Percentiles rank a stretch among this genome's conserved stretches.
phyloP scores from a whole-genome alignment of 2,329 filamentous ascomycete genomes.

The Penicillium griseofulvum region DNA sequence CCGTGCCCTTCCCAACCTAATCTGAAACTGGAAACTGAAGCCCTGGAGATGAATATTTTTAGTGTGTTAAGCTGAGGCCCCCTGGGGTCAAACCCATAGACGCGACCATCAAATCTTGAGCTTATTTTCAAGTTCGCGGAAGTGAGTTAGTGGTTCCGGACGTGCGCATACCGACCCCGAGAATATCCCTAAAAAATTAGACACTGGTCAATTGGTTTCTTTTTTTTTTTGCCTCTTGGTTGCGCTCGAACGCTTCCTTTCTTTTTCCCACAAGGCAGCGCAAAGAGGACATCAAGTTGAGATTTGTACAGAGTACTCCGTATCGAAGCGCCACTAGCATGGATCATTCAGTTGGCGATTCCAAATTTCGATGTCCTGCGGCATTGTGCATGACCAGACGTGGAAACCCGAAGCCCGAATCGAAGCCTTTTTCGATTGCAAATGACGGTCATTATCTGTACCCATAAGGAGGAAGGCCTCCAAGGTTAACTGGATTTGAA shows the following conservation, averaged over 20 bases:
- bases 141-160: not conserved
- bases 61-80: not conserved
- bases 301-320: not conserved
- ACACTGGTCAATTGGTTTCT: not conserved
- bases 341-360: not conserved
- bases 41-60: not conserved
- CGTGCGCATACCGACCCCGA: not conserved
- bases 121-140: slow-evolving; percentile 16
- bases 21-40: not conserved
- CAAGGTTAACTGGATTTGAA: not conserved
- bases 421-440: not conserved
- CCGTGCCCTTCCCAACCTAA: slow-evolving; percentile 5
- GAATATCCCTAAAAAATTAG: not conserved
- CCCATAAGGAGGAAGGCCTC: not conserved
- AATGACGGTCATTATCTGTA: not conserved
- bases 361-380: slow-evolving; percentile 1
- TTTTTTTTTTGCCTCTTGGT: not conserved
- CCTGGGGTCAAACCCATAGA: slow-evolving; percentile 1
- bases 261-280: not conserved
- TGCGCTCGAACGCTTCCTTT: not conserved
- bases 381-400: slow-evolving; percentile 4
- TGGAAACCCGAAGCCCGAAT: slow-evolving; percentile 5
- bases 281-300: not conserved
- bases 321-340: not conserved
- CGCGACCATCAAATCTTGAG: slow-evolving; percentile 23